Conservation (phyloP, 2,329 filamentous ascomycete genomes). For the Aspergillus sp. region DNA sequence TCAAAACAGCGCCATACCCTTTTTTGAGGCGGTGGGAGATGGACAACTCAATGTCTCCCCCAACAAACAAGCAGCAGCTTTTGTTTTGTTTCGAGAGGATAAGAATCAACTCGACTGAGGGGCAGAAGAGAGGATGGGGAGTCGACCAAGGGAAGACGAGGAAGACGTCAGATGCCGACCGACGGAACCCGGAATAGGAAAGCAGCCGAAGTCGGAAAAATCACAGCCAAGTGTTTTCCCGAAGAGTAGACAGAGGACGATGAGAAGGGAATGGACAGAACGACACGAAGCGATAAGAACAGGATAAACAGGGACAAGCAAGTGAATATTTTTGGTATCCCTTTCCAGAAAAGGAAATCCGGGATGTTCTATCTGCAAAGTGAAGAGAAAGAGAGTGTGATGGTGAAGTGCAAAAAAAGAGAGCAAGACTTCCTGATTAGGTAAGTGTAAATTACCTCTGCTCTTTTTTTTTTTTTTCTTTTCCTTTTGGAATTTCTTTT, state of each 20-base stretch:
- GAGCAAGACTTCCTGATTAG: constrained; percentile 18
- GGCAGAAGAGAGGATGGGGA: constrained; percentile 3
- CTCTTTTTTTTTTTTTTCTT: neutral
- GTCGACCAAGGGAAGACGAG: constrained; percentile 8
- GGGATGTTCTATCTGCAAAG: constrained; percentile 21
- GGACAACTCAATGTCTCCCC: constrained; percentile 99
- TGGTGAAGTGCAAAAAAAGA: constrained; percentile 17
- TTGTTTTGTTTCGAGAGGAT: neutral
- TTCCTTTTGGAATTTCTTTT: constrained; percentile 2
- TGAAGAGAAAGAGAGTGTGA: constrained; percentile 10
- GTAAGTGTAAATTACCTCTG: constrained; percentile 5
- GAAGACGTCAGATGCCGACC: constrained; percentile 1
- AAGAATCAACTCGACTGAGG: constrained; percentile 7
- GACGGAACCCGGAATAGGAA: constrained; percentile 2
- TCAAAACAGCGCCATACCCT: constrained; percentile 37
- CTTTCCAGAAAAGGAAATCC: constrained; percentile 3
- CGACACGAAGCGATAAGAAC: neutral
- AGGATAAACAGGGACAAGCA: constrained; percentile 4
- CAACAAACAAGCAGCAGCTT: constrained; percentile 15
- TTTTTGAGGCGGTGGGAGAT: constrained; percentile 63
- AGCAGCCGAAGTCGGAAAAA: constrained; percentile 20
- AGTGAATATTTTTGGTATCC: constrained; percentile 1
- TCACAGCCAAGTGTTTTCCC: constrained; percentile 34
- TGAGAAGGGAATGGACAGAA: constrained; percentile 12
- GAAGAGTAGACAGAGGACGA: constrained; percentile 1